These are phyloP conservation scores for Pseudonitzschia multistriata DNA, from an alignment of 108 stramenopile genomes.

Conservation along the genomic window DNA sequence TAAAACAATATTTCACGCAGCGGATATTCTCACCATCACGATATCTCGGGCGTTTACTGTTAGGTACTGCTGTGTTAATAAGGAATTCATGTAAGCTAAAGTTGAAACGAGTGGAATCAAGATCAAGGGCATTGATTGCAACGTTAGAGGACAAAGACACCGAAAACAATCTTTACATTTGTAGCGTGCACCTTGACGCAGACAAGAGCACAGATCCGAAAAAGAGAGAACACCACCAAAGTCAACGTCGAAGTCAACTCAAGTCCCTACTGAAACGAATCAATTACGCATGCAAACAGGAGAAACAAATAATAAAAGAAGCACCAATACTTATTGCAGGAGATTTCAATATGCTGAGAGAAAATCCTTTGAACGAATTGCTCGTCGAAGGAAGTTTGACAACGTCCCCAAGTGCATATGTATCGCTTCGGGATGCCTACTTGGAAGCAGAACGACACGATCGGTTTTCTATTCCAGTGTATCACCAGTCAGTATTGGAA, in stretches of 20 bases:
- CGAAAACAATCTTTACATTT: conserved; percentile 25
- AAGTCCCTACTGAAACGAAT: conserved; percentile 48
- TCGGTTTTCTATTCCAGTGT: neutral
- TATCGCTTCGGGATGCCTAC: conserved; percentile 22
- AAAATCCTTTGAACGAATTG: conserved; percentile 27
- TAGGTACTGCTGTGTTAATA: conserved; percentile 31
- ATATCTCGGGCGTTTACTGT: neutral
- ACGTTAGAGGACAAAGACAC: conserved; percentile 15
- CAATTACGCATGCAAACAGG: conserved; percentile 16
- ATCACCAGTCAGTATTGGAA: neutral
- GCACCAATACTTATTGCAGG: conserved; percentile 33
- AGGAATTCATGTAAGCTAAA: conserved; percentile 8
- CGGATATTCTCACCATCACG: neutral
- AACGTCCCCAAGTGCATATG: neutral
- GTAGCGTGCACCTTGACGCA: conserved; percentile 49
- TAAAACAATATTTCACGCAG: neutral
- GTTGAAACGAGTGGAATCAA: conserved; percentile 31
- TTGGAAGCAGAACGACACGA: conserved; percentile 1
- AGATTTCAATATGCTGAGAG: conserved; percentile 45
- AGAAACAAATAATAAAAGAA: conserved; percentile 18
- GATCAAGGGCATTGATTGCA: conserved; percentile 37
- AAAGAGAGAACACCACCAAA: conserved; percentile 22
- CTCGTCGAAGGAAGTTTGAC: conserved; percentile 23
- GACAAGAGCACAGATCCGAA: conserved; percentile 14
- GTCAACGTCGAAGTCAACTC: conserved; percentile 34